Conservation (phyloP, 1,284 basidiomycete genomes). For the Cryptococcus sp. region DNA sequence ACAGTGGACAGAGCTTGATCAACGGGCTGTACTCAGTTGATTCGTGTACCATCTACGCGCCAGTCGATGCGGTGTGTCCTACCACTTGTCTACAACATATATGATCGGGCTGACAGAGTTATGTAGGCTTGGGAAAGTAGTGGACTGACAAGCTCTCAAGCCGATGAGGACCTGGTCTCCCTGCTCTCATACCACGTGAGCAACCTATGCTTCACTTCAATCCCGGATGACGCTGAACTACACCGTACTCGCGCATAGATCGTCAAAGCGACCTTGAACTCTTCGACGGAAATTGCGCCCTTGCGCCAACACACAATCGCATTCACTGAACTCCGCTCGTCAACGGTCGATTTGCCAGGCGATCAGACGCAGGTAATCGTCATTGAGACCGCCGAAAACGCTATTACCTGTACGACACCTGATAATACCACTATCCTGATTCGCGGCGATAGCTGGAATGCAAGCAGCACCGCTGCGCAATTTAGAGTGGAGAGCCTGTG, state of each 20-base stretch:
- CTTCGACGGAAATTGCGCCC: conserved; percentile 25
- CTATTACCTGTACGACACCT: conserved; percentile 4
- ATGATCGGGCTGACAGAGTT: not conserved
- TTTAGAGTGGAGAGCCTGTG: conserved; percentile 21
- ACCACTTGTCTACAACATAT: not conserved
- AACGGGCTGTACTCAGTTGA: conserved; percentile 14
- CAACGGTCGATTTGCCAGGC: conserved; percentile 18
- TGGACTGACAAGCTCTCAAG: conserved; percentile 5
- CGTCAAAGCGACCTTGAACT: conserved; percentile 24
- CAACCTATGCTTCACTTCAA: not conserved
- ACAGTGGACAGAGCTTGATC: conserved; percentile 10
- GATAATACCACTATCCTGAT: conserved; percentile 19
- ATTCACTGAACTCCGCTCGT: conserved; percentile 17
- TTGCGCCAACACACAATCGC: conserved; percentile 29
- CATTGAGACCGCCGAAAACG: conserved; percentile 28
- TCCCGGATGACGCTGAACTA: not conserved
- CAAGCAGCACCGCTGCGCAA: conserved; percentile 15
- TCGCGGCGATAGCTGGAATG: conserved; percentile 28
- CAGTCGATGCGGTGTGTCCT: conserved; percentile 19
- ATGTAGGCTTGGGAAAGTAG: conserved; percentile 27
- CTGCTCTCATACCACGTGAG: conserved; percentile 34
- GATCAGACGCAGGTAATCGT: conserved; percentile 38
- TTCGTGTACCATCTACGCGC: conserved; percentile 19
- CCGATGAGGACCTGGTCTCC: conserved; percentile 17
- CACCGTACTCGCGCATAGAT: conserved; percentile 14